Evolutionary conservation across 2,329 filamentous ascomycete genomes (phyloP), one percentile per base, ranked within the genome.

Genomic region (Cadophora malorum): DNA sequence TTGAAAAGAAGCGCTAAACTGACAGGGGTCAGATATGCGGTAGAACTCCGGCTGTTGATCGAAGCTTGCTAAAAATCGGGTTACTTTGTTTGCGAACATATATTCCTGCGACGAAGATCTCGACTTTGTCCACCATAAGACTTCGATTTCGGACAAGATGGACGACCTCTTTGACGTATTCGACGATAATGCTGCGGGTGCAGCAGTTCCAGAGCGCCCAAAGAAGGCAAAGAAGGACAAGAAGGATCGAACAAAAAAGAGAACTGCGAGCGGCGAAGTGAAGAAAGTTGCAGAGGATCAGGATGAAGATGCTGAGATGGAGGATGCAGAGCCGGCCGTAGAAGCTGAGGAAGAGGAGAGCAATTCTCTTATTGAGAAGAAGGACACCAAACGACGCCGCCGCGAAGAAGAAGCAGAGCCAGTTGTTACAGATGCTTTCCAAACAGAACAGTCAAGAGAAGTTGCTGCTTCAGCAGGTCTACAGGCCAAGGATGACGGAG

Each of bases 401-500:
- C 85, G 88, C 77, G 87, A 89, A 73, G 85, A 89, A 70, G 82
- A 84, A 64, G 91, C 91, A 75, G 87, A 88, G 70, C 93, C 95
- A 5, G 90, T 98, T 58, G 87, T 98, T 74, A 94, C 95, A 23
- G 96, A 99, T 81, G 89, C 91, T 14, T 99, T 99, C 79, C 90
- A 98, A 82, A 98, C 96, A 14, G 94, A 96, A 77, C 90, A 97
- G 81, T 96, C 94, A 71, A 87, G 95, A 84, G 93, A 98, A 80
- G 87, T 99, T 49, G 93, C 91, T 25, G 91, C 90, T 31, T 75
- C 77, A 16, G 74, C 74, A 64, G 77, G 76, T 45, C 70, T 79
- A 19, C 74, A 76, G 65, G 74, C 68, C 47, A 74, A 75, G 52
- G 74, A 75, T 35, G 74, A 77, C 45, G 74, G 74, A 33, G 91